Evolutionary conservation across 2,329 filamentous ascomycete species (phyloP).

Genomic region (Aciculosporium take): DNA sequence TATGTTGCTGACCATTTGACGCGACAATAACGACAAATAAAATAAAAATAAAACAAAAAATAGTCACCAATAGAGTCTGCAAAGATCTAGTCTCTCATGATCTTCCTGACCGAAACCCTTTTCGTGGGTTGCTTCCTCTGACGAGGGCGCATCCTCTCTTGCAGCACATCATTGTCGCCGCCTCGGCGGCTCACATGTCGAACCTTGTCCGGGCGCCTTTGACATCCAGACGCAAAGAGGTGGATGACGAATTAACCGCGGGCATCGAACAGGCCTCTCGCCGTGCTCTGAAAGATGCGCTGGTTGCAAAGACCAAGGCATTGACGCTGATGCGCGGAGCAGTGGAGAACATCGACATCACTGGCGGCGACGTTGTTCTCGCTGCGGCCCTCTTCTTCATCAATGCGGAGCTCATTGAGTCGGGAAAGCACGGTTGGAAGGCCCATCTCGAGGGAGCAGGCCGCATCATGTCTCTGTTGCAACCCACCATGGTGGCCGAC

Average conservation of each 20-base stretch:
- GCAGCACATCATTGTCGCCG: conserved; percentile 32
- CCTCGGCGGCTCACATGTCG: conserved; percentile 33
- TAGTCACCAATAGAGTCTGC: conserved; percentile 37
- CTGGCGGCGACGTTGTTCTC: conserved; percentile 26
- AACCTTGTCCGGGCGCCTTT: conserved; percentile 23
- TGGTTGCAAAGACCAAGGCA: conserved; percentile 31
- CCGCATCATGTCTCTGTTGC: conserved; percentile 27
- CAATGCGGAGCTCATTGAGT: conserved; percentile 36
- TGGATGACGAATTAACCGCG: neutral
- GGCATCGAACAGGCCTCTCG: conserved; percentile 11
- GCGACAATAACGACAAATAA: neutral
- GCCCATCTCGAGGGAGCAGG: conserved; percentile 32
- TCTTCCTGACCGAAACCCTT: conserved; percentile 29
- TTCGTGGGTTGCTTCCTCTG: conserved; percentile 29
- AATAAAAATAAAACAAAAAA: neutral
- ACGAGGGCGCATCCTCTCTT: conserved; percentile 27
- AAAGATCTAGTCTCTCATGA: conserved; percentile 36
- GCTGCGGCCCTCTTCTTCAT: conserved; percentile 35
- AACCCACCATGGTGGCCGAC: conserved; percentile 18
- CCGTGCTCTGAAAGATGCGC: conserved; percentile 26
- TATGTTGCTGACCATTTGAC: neutral
- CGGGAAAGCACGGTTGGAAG: conserved; percentile 32
- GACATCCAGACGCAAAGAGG: conserved; percentile 1
- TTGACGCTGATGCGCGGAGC: conserved; percentile 27
- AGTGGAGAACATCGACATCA: conserved; percentile 22